A percentile compares a stretch with the other conserved stretches of the same genome.
Conservation (phyloP, 2,329 filamentous ascomycete genomes). For the Colletotrichum caudatum region DNA sequence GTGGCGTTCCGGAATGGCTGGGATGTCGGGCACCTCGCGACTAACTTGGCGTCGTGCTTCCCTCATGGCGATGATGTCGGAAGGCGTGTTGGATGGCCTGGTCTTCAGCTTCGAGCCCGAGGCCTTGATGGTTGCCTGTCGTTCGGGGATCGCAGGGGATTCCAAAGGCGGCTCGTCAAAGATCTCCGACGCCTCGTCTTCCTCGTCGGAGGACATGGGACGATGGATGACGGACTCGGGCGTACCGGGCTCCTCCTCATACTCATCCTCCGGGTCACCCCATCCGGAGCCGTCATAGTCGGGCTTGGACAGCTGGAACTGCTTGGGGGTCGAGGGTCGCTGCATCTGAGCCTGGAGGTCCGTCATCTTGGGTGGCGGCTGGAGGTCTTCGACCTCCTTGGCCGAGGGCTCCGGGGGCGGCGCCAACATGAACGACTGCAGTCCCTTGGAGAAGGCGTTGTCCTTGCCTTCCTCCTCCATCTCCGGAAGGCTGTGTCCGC, state of each 20-base stretch:
- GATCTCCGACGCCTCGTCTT: constrained; percentile 53
- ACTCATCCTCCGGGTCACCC: constrained; percentile 67
- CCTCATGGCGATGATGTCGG: constrained; percentile 86
- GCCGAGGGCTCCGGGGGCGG: constrained; percentile 54
- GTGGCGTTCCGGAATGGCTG: constrained; percentile 72
- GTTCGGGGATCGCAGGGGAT: constrained; percentile 80
- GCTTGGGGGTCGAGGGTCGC: constrained; percentile 63
- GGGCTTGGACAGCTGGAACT: constrained; percentile 66
- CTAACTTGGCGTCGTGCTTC: constrained; percentile 88
- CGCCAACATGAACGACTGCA: constrained; percentile 62
- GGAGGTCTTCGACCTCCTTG: constrained; percentile 46
- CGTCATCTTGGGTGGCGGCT: constrained; percentile 50
- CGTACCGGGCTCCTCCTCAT: constrained; percentile 74
- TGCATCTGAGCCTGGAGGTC: constrained; percentile 53
- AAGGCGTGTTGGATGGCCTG: constrained; percentile 86
- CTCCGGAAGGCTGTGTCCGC: constrained; percentile 29
- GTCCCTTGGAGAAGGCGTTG: constrained; percentile 56
- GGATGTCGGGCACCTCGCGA: constrained; percentile 72
- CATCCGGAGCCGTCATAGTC: constrained; percentile 74
- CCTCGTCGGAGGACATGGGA: constrained; percentile 60
- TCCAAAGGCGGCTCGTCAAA: constrained; percentile 60
- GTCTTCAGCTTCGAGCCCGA: constrained; percentile 90
- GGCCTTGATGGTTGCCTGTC: constrained; percentile 88
- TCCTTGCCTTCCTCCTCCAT: constrained; percentile 46
- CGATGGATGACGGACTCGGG: constrained; percentile 93